Evolutionary conservation across 208 protist genomes (phyloP).

Genomic region (Lotmaria passim): DNA sequence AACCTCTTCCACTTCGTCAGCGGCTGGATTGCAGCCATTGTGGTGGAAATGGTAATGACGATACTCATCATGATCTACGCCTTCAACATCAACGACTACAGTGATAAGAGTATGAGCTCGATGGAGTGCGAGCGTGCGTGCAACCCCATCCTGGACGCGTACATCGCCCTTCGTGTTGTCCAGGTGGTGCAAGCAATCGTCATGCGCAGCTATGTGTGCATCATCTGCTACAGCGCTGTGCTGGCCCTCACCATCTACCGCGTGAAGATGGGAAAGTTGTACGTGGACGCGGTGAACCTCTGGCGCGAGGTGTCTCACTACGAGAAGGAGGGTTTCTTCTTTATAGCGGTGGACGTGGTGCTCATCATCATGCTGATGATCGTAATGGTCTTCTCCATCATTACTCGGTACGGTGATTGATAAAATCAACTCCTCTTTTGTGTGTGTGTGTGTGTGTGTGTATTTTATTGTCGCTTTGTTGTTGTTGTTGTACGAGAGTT

Average conservation of each 20-base stretch:
- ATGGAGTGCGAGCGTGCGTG: constrained; percentile 83
- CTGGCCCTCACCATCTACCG: constrained; percentile 59
- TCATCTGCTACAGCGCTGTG: constrained; percentile 37
- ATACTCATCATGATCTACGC: constrained; percentile 78
- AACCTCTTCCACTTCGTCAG: constrained; percentile 81
- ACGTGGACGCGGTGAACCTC: constrained; percentile 82
- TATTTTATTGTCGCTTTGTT: not conserved
- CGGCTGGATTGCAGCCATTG: constrained; percentile 65
- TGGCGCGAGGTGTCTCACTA: constrained; percentile 71
- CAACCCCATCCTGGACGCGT: constrained; percentile 80
- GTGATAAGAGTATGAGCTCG: constrained; percentile 71
- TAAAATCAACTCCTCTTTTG: not conserved
- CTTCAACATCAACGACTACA: constrained; percentile 84
- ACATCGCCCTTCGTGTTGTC: constrained; percentile 64
- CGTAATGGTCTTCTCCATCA: constrained; percentile 73
- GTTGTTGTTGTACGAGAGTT: too few relatives aligned
- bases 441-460: not conserved
- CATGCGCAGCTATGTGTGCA: constrained; percentile 51
- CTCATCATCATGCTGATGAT: constrained; percentile 67
- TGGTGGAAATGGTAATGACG: constrained; percentile 70
- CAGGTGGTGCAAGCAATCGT: constrained; percentile 68
- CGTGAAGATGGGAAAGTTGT: constrained; percentile 51
- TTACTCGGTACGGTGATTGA: constrained; percentile 49
- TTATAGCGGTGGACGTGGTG: constrained; percentile 56
- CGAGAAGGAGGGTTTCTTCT: constrained; percentile 70